Conservation (phyloP, 129 eudicot species). For the Artemisia annua region DNA sequence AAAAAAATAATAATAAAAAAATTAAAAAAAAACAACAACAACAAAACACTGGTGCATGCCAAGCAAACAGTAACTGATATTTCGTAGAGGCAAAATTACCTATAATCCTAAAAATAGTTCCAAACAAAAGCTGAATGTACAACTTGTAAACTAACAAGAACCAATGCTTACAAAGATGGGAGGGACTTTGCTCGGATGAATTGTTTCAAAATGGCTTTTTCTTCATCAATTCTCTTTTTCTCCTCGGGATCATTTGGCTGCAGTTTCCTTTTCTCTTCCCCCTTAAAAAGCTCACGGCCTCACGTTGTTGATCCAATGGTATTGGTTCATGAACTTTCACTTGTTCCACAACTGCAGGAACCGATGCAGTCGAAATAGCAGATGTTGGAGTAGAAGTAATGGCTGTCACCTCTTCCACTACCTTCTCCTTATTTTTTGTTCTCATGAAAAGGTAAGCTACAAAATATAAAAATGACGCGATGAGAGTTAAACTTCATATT, state of each 20-base stretch:
- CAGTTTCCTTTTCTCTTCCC: slow-evolving; percentile 96
- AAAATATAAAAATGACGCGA: background rate
- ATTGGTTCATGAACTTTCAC: slow-evolving; percentile 45
- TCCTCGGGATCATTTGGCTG: slow-evolving; percentile 66
- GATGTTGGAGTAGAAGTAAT: slow-evolving; percentile 33
- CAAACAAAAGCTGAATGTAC: slow-evolving; percentile 39
- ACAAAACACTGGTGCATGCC: too few species aligned
- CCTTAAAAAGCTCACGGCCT: slow-evolving; percentile 84
- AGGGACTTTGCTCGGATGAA: slow-evolving; percentile 79
- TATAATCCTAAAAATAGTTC: background rate
- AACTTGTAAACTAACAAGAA: background rate
- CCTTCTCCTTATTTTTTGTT: slow-evolving; percentile 58
- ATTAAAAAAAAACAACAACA: too few species aligned
- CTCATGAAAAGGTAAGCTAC: slow-evolving; percentile 75
- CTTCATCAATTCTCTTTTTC: slow-evolving; percentile 84
- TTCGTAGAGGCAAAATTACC: too few species aligned
- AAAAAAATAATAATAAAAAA: too few species aligned
- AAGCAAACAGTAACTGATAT: too few species aligned
- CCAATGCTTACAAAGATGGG: slow-evolving; percentile 54
- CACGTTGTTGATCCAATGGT: slow-evolving; percentile 75
- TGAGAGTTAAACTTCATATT: too few species aligned
- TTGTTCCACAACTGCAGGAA: slow-evolving; percentile 40
- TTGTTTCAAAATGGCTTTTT: slow-evolving; percentile 87
- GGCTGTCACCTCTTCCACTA: slow-evolving; percentile 39
- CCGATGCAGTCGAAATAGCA: slow-evolving; percentile 12